Evolutionary conservation across 2,329 filamentous ascomycete species (phyloP), one percentile per base, ranked within the genome.

Genomic region (Diplodia scrobiculata): DNA sequence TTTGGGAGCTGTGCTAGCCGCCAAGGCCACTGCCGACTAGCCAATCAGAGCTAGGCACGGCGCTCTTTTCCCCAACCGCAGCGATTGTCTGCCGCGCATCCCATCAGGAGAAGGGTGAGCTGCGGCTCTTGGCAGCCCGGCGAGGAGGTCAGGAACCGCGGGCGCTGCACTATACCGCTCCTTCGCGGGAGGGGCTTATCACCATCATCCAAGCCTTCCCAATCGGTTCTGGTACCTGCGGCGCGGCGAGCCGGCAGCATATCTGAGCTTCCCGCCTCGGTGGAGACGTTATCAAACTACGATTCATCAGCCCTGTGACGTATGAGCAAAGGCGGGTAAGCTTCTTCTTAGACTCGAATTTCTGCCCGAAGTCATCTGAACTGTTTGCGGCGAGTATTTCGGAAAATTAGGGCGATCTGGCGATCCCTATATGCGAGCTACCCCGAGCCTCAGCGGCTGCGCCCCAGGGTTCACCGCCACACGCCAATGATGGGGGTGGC

Each of bases 221-320:
- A 45, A 21, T 50, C 19, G 41, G 58, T 62, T 34, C 41, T 34
- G 45, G 45, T 36, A 36, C 17, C 45, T 50, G 41, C 21, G 58
- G 41, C 41, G 11, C 38, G 14, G 41, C 14, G 58, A 48, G 58
- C 58, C 58, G 41, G 34, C n/a, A 14, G n/a, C 41, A 48, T 36
- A 41, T 62, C 58, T 48, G 58, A 62, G 58, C 58, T 32, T 50
- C 17, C 58, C 58, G 41, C 58, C 14, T 9, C 13, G 25, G 41
- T 34, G 58, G 41, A 25, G 21, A n/a, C 45, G 41, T 62, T 62
- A 62, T 62, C 58, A 62, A 62, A 62, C 58, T 25, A 27, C 53
- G 36, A 58, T 58, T 62, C 34, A 36, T 36, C 58, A 62, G 58
- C 58, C 58, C 29, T 62, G 58, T 62, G 58, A 62, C 58, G 58